phyloP scores from a whole-genome alignment of 2,329 filamentous ascomycete genomes.

The Neopestalotiopsis sp. region DNA sequence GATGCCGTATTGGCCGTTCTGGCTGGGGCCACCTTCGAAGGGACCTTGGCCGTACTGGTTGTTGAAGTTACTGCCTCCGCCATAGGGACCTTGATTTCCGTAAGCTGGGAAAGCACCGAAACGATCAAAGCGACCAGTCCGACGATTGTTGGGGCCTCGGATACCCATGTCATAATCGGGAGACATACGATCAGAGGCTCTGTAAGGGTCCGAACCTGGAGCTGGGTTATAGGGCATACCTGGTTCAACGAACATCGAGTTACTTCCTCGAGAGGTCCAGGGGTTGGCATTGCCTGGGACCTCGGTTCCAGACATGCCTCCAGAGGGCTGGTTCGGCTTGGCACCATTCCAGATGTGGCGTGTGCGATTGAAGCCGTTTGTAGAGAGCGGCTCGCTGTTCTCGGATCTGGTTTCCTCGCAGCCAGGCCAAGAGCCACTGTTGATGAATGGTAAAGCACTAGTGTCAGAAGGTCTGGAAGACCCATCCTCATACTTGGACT shows the following conservation, averaged over 20 bases:
- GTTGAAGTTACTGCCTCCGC: conserved; percentile 42
- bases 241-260: conserved; percentile 48
- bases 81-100: conserved; percentile 38
- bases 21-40: conserved; percentile 43
- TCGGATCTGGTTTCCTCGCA: conserved; percentile 64
- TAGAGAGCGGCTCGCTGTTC: conserved; percentile 58
- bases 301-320: conserved; percentile 39
- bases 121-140: conserved; percentile 53
- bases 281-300: conserved; percentile 42
- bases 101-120: conserved; percentile 39
- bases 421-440: conserved; percentile 57
- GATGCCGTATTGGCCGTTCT: conserved; percentile 42
- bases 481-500: conserved; percentile 29
- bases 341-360: conserved; percentile 62
- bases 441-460: not conserved
- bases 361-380: conserved; percentile 57
- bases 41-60: conserved; percentile 36
- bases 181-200: conserved; percentile 49
- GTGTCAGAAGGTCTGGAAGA: conserved; percentile 26
- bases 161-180: conserved; percentile 55
- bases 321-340: conserved; percentile 40
- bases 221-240: conserved; percentile 37
- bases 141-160: conserved; percentile 49
- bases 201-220: conserved; percentile 46
- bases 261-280: conserved; percentile 54